Conservation (phyloP, 148 eudicot genomes). For the Silene latifolia region DNA sequence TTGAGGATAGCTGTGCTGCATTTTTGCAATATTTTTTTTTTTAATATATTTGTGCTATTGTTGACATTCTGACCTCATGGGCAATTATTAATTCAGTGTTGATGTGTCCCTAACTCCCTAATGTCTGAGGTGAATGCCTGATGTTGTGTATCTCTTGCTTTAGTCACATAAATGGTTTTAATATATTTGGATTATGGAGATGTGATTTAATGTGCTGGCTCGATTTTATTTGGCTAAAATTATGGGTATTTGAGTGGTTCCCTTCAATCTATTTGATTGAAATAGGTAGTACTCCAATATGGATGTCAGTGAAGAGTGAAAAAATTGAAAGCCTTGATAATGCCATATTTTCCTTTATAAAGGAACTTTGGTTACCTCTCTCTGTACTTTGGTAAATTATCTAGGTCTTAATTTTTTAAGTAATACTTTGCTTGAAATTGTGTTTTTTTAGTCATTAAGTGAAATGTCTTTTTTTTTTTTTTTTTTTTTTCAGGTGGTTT, state of each 20-base stretch:
- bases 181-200: not conserved
- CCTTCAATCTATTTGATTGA: not conserved
- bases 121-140: not conserved
- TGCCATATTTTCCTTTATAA: not conserved
- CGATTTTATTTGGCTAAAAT: not conserved
- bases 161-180: not conserved
- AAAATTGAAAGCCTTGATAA: not conserved
- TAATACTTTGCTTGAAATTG: not conserved
- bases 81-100: not conserved
- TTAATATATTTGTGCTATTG: not conserved
- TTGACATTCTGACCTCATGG: not conserved
- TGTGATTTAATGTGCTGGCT: not conserved
- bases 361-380: not conserved
- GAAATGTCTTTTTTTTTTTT: too few relatives aligned
- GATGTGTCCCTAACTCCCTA: not conserved
- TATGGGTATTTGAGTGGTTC: not conserved
- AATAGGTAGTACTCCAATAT: not conserved
- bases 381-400: too few relatives aligned
- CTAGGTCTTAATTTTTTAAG: not conserved
- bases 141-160: not conserved
- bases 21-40: too few relatives aligned
- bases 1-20: not conserved
- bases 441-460: not conserved
- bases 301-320: not conserved
- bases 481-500: conserved; percentile 19